A percentile compares a stretch with the other conserved stretches of the same genome.
Conservation (phyloP, 2,329 filamentous ascomycete genomes). For the Alternaria brassicicola region DNA sequence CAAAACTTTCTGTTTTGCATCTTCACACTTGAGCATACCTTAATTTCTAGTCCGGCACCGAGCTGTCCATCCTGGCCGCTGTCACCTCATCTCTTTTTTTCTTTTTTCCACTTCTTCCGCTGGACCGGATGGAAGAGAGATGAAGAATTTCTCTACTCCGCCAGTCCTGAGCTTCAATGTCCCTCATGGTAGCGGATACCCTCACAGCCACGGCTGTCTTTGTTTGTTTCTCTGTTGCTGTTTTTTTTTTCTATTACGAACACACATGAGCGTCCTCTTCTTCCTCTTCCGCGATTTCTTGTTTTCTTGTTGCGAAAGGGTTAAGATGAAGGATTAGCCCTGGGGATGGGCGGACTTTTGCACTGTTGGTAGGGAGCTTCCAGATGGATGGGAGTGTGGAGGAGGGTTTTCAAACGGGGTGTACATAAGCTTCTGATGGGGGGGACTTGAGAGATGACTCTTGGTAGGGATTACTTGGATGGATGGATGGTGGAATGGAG, state of each 20-base stretch:
- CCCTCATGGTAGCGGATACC: constrained; percentile 1
- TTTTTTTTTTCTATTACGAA: background rate
- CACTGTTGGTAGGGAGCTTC: background rate
- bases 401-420: background rate
- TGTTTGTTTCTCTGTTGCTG: background rate
- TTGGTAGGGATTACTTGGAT: background rate
- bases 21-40: constrained; percentile 6
- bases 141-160: background rate
- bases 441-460: background rate
- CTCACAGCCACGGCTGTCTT: background rate
- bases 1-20: background rate
- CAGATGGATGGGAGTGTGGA: background rate
- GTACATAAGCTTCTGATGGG: background rate
- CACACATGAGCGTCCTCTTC: background rate
- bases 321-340: constrained; percentile 1
- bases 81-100: background rate
- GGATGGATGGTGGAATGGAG: background rate
- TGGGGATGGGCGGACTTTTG: background rate
- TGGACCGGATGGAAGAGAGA: constrained; percentile 1
- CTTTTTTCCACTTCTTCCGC: background rate
- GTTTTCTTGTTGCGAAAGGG: background rate
- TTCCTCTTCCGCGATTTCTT: background rate
- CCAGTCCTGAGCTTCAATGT: background rate
- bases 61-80: background rate
- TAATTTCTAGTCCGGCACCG: constrained; percentile 14